These are phyloP conservation scores for Fraxinus velutina DNA, from an alignment of 305 asterid genomes.

Conservation along the genomic window DNA sequence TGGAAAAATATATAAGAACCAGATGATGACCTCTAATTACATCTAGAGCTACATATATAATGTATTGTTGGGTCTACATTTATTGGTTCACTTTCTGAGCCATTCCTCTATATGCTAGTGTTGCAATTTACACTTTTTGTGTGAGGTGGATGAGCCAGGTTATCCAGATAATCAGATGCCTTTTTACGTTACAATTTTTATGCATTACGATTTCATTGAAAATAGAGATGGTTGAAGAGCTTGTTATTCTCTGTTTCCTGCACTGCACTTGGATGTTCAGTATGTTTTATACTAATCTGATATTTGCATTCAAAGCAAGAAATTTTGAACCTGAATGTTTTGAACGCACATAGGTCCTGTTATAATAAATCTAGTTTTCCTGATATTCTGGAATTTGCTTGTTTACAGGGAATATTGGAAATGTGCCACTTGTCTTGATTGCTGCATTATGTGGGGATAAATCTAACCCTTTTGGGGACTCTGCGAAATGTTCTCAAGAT, in stretches of 20 bases:
- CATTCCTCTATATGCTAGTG: neutral
- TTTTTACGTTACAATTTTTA: neutral
- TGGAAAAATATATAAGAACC: neutral
- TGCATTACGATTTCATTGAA: neutral
- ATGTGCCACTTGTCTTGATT: slow-evolving; percentile 94
- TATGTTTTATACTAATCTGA: neutral
- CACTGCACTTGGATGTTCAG: neutral
- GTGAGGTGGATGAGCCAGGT: neutral
- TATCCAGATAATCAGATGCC: neutral
- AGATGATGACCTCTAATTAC: neutral
- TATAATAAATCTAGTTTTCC: slow-evolving; percentile 11
- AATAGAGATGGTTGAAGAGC: neutral
- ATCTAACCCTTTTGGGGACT: slow-evolving; percentile 91
- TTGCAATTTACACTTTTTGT: neutral
- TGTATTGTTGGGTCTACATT: neutral
- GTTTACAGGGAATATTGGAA: slow-evolving; percentile 87
- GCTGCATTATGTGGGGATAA: slow-evolving; percentile 91
- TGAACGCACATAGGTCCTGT: neutral
- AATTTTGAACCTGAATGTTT: slow-evolving; percentile 11
- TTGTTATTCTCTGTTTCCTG: neutral
- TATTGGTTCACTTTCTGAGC: neutral
- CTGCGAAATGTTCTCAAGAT: slow-evolving; percentile 69
- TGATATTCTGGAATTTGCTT: slow-evolving; percentile 18
- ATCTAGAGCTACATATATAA: neutral
- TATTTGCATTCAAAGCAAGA: neutral